Conservation (phyloP, 176 grass and related monocot genomes). For the Carex littledalei region DNA sequence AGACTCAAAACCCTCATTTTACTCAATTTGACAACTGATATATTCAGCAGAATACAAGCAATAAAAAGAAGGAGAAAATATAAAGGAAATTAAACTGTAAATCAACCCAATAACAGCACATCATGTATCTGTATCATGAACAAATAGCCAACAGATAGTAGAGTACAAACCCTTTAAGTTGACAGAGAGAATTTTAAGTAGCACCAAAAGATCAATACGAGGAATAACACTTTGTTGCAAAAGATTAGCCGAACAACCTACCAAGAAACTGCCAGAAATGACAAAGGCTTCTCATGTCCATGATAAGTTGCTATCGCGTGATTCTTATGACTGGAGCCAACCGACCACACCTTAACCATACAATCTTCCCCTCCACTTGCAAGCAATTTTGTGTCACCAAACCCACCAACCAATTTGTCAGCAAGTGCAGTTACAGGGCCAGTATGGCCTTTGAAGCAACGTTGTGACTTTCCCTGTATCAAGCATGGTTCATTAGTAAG, state of each 20-base stretch:
- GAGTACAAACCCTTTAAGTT: neutral
- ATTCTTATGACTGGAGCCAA: constrained; percentile 55
- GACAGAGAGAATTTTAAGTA: neutral
- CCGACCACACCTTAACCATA: constrained; percentile 72
- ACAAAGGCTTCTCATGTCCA: constrained; percentile 72
- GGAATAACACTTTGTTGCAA: constrained; percentile 10
- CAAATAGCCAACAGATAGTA: neutral
- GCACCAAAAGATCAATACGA: neutral
- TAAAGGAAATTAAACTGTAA: neutral
- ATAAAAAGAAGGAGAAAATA: neutral
- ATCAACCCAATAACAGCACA: neutral
- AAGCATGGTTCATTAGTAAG: neutral
- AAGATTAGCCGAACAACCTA: constrained; percentile 24
- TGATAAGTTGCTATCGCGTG: constrained; percentile 59
- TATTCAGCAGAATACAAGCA: neutral
- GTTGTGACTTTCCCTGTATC: constrained; percentile 47
- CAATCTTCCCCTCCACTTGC: constrained; percentile 92
- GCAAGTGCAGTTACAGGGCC: constrained; percentile 56
- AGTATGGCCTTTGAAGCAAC: constrained; percentile 77
- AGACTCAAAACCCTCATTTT: neutral
- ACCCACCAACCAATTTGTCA: constrained; percentile 63
- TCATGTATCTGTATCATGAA: neutral
- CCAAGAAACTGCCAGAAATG: constrained; percentile 76
- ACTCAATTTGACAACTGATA: neutral
- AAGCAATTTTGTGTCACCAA: constrained; percentile 61